Evolutionary conservation across 345 rosid species (phyloP).

Genomic region (Camelina sativa): DNA sequence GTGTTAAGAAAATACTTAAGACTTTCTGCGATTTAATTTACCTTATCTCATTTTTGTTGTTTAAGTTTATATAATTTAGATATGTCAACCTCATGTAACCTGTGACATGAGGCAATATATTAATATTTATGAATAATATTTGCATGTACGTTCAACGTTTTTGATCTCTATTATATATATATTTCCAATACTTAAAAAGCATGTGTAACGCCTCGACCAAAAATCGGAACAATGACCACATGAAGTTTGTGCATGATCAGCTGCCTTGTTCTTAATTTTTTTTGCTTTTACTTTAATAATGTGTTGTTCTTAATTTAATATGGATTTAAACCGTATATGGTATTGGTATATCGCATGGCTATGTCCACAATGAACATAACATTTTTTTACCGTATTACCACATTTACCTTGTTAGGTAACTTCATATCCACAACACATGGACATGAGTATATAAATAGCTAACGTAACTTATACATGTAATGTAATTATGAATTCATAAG

Average conservation of each 20-base stretch:
- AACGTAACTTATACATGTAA: too few species aligned
- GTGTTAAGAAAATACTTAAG: background rate
- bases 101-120: background rate
- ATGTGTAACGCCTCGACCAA: background rate
- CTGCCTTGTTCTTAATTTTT: background rate
- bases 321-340: too few species aligned
- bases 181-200: background rate
- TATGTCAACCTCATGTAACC: background rate
- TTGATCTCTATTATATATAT: background rate
- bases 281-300: too few species aligned
- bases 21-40: background rate
- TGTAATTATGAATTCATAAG: too few species aligned
- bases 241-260: background rate
- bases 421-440: too few species aligned
- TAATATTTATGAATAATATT: background rate
- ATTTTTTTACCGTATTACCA: too few species aligned
- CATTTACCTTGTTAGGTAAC: too few species aligned
- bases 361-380: too few species aligned
- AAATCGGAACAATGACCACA: background rate
- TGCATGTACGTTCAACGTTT: background rate
- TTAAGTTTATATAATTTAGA: background rate
- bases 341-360: too few species aligned
- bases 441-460: too few species aligned
- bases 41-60: background rate
- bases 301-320: too few species aligned